Percentiles rank a stretch among this genome's conserved stretches.
phyloP scores from a whole-genome alignment of 1,284 basidiomycete species.

The Xanthoconium separans region DNA sequence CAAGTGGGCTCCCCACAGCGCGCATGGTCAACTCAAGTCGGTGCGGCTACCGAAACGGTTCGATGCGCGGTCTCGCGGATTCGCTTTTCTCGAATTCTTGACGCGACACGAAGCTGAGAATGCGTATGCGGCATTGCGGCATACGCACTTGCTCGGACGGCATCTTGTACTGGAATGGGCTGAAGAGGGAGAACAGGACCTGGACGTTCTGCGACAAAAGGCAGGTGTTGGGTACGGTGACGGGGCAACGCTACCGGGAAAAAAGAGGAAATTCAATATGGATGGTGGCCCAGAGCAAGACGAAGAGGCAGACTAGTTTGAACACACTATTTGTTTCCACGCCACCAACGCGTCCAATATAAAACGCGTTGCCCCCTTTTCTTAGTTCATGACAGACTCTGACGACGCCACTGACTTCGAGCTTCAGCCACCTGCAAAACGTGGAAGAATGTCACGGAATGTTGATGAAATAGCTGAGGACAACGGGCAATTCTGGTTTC shows the following conservation, averaged over 20 bases:
- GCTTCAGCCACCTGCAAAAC: slow-evolving; percentile 1
- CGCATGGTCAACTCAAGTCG: slow-evolving; percentile 91
- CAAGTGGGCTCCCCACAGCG: slow-evolving; percentile 40
- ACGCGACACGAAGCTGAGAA: slow-evolving; percentile 85
- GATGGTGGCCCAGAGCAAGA: slow-evolving; percentile 38
- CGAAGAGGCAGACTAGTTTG: slow-evolving; percentile 14
- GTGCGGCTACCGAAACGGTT: slow-evolving; percentile 87
- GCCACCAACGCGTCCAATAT: neutral
- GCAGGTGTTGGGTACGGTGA: slow-evolving; percentile 72
- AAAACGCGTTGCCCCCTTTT: neutral
- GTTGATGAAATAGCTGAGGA: neutral
- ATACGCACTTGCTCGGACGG: slow-evolving; percentile 94
- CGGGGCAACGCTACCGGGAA: slow-evolving; percentile 65
- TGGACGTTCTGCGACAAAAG: slow-evolving; percentile 77
- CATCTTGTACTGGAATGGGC: slow-evolving; percentile 97
- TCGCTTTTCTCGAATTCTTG: slow-evolving; percentile 94
- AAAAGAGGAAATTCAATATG: slow-evolving; percentile 62
- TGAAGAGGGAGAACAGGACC: slow-evolving; percentile 72
- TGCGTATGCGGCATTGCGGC: slow-evolving; percentile 80
- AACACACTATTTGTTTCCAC: neutral
- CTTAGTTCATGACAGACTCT: too few relatives aligned
- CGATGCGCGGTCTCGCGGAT: slow-evolving; percentile 84
- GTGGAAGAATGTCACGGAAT: neutral
- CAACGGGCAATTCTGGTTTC: slow-evolving; percentile 24
- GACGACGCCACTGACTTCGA: neutral